Evolutionary conservation across 2,329 filamentous ascomycete species (phyloP).

Genomic region (Colletotrichum higginsianum): DNA sequence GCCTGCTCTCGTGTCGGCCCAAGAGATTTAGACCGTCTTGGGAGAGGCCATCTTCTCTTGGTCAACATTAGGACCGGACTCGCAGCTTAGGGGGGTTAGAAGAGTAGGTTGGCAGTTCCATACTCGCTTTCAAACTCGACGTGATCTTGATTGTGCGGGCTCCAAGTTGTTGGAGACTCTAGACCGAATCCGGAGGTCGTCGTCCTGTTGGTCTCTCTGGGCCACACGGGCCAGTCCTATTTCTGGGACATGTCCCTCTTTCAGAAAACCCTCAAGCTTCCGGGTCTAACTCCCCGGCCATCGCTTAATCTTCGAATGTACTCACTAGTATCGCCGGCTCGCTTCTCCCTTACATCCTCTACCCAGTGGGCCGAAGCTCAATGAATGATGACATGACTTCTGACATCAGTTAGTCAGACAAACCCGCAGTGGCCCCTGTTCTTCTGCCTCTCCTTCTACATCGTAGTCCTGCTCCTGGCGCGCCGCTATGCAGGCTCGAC

Average conservation of each 20-base stretch:
- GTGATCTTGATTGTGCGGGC: not conserved
- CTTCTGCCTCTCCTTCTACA: not conserved
- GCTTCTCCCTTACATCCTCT: not conserved
- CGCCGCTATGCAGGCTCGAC: too few relatives aligned
- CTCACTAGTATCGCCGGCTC: not conserved
- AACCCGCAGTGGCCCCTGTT: not conserved
- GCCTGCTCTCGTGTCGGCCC: not conserved
- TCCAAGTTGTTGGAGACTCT: too few relatives aligned
- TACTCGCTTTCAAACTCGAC: not conserved
- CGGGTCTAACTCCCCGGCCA: conserved; percentile 16
- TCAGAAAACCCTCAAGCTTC: conserved; percentile 9
- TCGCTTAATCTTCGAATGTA: not conserved
- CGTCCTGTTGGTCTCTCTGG: not conserved
- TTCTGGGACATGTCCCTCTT: not conserved
- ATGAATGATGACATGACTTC: not conserved
- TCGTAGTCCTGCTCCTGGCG: too few relatives aligned
- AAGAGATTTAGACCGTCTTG: not conserved
- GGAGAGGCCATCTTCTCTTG: not conserved
- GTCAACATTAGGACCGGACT: conserved; percentile 5
- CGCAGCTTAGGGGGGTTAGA: not conserved
- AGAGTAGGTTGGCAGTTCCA: not conserved
- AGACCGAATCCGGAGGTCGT: conserved; percentile 7
- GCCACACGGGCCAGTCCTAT: not conserved
- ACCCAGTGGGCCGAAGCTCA: not conserved
- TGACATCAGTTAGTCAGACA: not conserved